Evolutionary conservation across 495 filamentous ascomycete species (phyloP), one percentile per base, ranked within the genome.

Genomic region (Hypoxylon subgilvum): DNA sequence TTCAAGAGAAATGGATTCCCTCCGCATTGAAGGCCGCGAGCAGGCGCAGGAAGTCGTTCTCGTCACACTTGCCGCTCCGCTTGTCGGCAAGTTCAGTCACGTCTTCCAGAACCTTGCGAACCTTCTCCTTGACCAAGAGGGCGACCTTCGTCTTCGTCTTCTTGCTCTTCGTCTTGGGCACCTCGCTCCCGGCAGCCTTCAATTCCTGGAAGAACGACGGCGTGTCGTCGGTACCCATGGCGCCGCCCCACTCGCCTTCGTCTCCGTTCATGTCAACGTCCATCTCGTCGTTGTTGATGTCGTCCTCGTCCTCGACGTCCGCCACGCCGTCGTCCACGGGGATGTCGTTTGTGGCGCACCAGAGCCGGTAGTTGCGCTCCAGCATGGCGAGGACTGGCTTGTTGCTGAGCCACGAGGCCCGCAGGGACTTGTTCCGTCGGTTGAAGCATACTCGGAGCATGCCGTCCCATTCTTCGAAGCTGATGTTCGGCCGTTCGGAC

Each of bases 401-500:
- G 17, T 85, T 89, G 3, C 86, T 85, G 35, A 96, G 79, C 68
- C 90, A 92, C 34, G 78, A 81, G 3, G 90, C 86, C 19, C 89
- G 80, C 28, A 97, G 76, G 8, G 91, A 95, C 49, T 68, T 70
- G 61, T 89, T 89, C 66, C 87, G 82, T 38, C 88, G 75, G 44
- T 89, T 86, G 72, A 97, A 97, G 42, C 82, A 86, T 28, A 97
- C 86, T 41, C 93, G 72, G 61, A 97, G 69, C 56, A 97, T 75
- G 0, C 93, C 93, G 69, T 97, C 93, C 85, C 92, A 97, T 73
- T 97, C 93, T 41, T 95, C 90, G 69, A 92, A 97, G 61, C 85
- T 89, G 43, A 96, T 88, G 52, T 89, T 84, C 38, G 93, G 94
- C 16, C 92, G 72, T 10, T 82, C 80, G 1, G 70, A 72, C 3